Percentiles rank a stretch among this genome's conserved stretches.
These are phyloP conservation scores for Fusarium armeniacum DNA, from an alignment of 2,329 filamentous ascomycete species.

Conservation along the genomic window DNA sequence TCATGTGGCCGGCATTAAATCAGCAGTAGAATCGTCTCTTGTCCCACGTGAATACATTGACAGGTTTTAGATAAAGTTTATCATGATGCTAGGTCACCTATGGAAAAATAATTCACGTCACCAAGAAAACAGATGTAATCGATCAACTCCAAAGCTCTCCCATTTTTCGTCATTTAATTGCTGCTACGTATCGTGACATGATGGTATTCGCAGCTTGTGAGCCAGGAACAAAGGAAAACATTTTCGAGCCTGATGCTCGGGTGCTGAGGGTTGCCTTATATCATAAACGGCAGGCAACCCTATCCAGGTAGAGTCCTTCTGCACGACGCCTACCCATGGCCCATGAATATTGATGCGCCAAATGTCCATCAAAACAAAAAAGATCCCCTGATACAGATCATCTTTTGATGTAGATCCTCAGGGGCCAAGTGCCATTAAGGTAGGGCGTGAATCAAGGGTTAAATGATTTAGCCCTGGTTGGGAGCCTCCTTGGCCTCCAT, in stretches of 20 bases:
- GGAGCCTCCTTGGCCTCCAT: conserved; percentile 96
- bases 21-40: background rate
- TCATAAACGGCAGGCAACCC: conserved; percentile 58
- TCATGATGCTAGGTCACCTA: background rate
- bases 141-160: conserved; percentile 54
- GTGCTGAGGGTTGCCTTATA: conserved; percentile 48
- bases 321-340: conserved; percentile 59
- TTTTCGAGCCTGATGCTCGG: conserved; percentile 40
- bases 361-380: conserved; percentile 54
- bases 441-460: conserved; percentile 42
- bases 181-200: conserved; percentile 53
- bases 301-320: conserved; percentile 61
- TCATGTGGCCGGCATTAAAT: too few relatives aligned
- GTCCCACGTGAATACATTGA: background rate
- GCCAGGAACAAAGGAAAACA: conserved; percentile 58
- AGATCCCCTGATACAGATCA: conserved; percentile 48
- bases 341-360: conserved; percentile 55
- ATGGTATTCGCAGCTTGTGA: conserved; percentile 53
- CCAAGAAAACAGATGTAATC: conserved; percentile 55
- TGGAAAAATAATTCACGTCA: conserved; percentile 41
- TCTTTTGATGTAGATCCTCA: conserved; percentile 44
- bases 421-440: conserved; percentile 49
- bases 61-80: background rate
- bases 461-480: conserved; percentile 52
- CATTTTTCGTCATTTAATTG: conserved; percentile 54